Evolutionary conservation across 257 asterid species (phyloP).

Genomic region (Cruciata laevipes): DNA sequence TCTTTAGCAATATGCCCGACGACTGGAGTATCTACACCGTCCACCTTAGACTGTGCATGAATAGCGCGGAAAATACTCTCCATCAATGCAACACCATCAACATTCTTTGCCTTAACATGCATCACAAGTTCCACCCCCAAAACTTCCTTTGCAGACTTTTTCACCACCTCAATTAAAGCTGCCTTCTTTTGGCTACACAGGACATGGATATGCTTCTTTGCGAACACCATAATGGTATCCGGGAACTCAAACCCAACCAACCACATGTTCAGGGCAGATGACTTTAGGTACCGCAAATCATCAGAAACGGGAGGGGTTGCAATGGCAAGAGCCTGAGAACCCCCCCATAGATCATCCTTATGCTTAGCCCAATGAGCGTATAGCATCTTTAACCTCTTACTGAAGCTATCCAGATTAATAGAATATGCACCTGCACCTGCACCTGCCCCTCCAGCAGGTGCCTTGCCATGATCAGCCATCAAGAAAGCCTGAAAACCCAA

Average conservation of each 20-base stretch:
- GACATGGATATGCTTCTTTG: slow-evolving; percentile 39
- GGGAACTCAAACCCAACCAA: slow-evolving; percentile 67
- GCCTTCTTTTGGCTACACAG: slow-evolving; percentile 61
- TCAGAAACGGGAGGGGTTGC: slow-evolving; percentile 64
- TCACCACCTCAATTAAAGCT: slow-evolving; percentile 41
- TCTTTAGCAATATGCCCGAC: slow-evolving; percentile 54
- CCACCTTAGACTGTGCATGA: slow-evolving; percentile 25
- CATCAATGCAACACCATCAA: slow-evolving; percentile 42
- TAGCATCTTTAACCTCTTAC: slow-evolving; percentile 37
- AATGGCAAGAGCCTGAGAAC: slow-evolving; percentile 40
- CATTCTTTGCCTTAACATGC: slow-evolving; percentile 46
- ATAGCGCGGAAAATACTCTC: slow-evolving; percentile 35
- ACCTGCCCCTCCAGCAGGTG: slow-evolving; percentile 26
- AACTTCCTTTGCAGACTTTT: slow-evolving; percentile 38
- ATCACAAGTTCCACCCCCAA: slow-evolving; percentile 36
- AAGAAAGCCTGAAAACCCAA: not conserved
- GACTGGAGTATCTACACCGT: slow-evolving; percentile 20
- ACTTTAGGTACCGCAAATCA: slow-evolving; percentile 60
- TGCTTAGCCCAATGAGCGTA: slow-evolving; percentile 48
- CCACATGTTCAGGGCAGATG: slow-evolving; percentile 62
- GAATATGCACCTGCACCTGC: slow-evolving; percentile 32
- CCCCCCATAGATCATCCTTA: slow-evolving; percentile 48
- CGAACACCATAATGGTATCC: slow-evolving; percentile 63
- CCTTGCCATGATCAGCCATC: slow-evolving; percentile 40
- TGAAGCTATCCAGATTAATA: slow-evolving; percentile 44